phyloP scores from a whole-genome alignment of 768 basidiomycete species.

The Candolleomyces efflorescens region DNA sequence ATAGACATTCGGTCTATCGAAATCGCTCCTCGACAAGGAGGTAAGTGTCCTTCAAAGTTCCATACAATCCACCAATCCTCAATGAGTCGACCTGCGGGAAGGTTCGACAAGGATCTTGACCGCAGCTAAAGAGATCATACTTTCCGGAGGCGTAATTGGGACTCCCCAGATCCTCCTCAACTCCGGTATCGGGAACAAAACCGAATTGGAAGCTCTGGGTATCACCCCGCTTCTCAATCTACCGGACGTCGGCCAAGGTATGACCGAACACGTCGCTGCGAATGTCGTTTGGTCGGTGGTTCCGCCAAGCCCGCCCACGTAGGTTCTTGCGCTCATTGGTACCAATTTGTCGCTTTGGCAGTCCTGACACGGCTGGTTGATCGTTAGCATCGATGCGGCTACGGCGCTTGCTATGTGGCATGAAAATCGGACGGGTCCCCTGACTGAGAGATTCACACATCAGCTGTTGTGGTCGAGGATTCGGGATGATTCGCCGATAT shows the following conservation, averaged over 20 bases:
- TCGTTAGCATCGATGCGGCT: constrained; percentile 4
- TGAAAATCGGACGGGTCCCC: constrained; percentile 16
- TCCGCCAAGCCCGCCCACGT: background rate
- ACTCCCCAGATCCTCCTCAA: constrained; percentile 21
- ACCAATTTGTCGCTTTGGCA: too few species aligned
- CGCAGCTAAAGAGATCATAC: constrained; percentile 24
- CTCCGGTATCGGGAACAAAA: constrained; percentile 20
- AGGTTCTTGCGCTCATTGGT: background rate
- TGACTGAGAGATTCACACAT: constrained; percentile 13
- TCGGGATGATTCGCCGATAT: constrained; percentile 13
- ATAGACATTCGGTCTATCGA: constrained; percentile 13
- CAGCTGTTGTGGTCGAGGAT: constrained; percentile 18
- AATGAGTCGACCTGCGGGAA: background rate
- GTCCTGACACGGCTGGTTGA: too few species aligned
- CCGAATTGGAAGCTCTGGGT: constrained; percentile 6
- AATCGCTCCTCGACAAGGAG: background rate
- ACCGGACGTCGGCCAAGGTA: constrained; percentile 15
- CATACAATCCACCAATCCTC: background rate
- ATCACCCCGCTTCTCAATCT: constrained; percentile 11
- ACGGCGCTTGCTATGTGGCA: constrained; percentile 19
- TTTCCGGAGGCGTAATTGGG: constrained; percentile 25
- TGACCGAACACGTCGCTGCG: constrained; percentile 11
- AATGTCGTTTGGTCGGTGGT: background rate
- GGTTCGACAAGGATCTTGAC: constrained; percentile 2
- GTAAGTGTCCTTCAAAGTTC: background rate